Percentiles rank a stretch among this genome's conserved stretches.
Evolutionary conservation across 345 rosid species (phyloP).

Genomic region (Salix dunnii): DNA sequence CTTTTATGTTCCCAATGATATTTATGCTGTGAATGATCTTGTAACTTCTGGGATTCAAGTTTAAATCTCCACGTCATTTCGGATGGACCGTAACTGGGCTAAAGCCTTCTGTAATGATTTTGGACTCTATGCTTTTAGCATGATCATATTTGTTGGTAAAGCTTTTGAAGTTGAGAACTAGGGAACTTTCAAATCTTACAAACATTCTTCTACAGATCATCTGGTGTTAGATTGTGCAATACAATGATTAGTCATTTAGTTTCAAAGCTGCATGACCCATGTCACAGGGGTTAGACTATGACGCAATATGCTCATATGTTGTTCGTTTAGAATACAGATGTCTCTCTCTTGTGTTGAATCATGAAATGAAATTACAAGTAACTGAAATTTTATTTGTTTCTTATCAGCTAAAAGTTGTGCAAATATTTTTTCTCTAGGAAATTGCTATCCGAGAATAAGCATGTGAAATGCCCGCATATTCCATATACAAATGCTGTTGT

Average conservation of each 20-base stretch:
- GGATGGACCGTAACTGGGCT: too few species aligned
- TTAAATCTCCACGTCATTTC: too few species aligned
- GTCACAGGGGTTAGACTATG: background rate
- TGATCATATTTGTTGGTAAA: background rate
- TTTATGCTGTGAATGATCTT: background rate
- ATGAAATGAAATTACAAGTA: background rate
- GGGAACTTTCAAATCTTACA: background rate
- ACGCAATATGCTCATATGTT: background rate
- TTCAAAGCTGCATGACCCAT: conserved; percentile 1
- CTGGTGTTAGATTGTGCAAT: background rate
- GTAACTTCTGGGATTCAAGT: background rate
- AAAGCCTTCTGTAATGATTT: background rate
- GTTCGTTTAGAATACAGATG: background rate
- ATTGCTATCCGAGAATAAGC: conserved; percentile 79
- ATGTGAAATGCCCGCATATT: conserved; percentile 81
- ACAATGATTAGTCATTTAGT: background rate
- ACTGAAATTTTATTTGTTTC: conserved; percentile 5
- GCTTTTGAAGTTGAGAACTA: background rate
- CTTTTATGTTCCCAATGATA: background rate
- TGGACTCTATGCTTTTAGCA: conserved; percentile 1
- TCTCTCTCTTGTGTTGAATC: background rate
- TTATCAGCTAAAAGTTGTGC: background rate
- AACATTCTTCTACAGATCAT: background rate
- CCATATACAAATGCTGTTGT: conserved; percentile 85
- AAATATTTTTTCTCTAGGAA: conserved; percentile 51